Evolutionary conservation across 2,329 filamentous ascomycete species (phyloP).

Genomic region (Diaporthe sp.): DNA sequence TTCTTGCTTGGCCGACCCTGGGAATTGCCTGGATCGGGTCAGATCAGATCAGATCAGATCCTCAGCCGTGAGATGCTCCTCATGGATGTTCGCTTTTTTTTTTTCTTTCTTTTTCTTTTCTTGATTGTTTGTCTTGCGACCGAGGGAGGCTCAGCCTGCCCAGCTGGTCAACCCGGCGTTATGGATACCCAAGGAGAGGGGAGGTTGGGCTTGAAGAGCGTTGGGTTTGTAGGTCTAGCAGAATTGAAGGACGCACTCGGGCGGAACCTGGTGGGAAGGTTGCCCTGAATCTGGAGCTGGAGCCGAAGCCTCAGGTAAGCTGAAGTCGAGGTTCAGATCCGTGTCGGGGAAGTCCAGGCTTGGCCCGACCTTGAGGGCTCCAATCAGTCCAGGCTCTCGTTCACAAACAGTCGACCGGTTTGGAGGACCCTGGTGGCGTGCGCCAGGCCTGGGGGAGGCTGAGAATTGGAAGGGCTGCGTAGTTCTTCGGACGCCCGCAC

Average conservation of each 20-base stretch:
- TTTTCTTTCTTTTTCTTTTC: background rate
- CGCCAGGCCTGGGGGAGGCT: conserved; percentile 7
- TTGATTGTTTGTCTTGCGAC: background rate
- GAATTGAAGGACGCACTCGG: conserved; percentile 6
- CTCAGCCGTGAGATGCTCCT: background rate
- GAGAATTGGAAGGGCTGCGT: background rate
- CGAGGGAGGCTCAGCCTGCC: conserved; percentile 14
- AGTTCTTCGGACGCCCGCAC: conserved; percentile 2
- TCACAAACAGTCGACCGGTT: background rate
- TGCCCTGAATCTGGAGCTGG: conserved; percentile 9
- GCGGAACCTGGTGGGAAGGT: background rate
- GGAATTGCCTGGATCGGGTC: background rate
- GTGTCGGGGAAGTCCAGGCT: conserved; percentile 24
- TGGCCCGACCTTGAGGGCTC: conserved; percentile 1
- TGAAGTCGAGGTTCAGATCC: conserved; percentile 12
- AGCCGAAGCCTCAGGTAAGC: conserved; percentile 8
- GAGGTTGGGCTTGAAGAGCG: background rate
- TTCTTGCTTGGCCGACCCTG: conserved; percentile 6
- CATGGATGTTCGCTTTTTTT: background rate
- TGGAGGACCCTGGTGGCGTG: background rate
- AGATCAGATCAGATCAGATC: conserved; percentile 19
- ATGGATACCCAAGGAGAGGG: background rate
- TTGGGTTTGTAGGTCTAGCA: background rate
- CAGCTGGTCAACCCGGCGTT: background rate
- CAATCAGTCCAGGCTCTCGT: background rate